Evolutionary conservation across 257 asterid species (phyloP).

Genomic region (Lithospermum erythrorhizon): DNA sequence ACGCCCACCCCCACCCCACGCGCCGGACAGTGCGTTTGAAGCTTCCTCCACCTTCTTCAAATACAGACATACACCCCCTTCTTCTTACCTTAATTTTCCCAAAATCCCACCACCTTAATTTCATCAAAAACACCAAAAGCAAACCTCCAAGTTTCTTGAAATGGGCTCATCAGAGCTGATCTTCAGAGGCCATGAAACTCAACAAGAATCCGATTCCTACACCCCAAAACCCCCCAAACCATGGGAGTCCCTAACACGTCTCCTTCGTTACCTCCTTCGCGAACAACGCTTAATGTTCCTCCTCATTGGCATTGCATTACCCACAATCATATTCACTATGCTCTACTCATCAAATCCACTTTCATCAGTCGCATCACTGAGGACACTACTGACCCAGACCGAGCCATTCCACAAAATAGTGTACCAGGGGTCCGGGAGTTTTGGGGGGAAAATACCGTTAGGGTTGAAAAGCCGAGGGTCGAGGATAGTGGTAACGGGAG

Average conservation of each 20-base stretch:
- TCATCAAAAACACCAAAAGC: no score
- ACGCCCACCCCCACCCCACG: not conserved
- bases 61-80: not conserved
- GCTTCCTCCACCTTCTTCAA: not conserved
- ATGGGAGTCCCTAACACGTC: conserved; percentile 31
- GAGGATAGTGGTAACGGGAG: conserved; percentile 9
- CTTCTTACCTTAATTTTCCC: no score
- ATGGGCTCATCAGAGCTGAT: not conserved
- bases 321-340: conserved; percentile 10
- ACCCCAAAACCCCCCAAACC: conserved; percentile 30
- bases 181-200: not conserved
- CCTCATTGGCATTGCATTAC: conserved; percentile 40
- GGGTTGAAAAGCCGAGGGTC: not conserved
- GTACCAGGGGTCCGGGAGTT: not conserved
- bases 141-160: not conserved
- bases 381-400: not conserved
- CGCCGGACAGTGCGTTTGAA: not conserved
- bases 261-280: conserved; percentile 47
- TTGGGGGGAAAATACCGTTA: not conserved
- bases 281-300: conserved; percentile 52
- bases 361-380: no score
- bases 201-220: not conserved
- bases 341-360: no score
- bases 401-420: not conserved
- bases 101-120: not conserved